A percentile compares a stretch with the other conserved stretches of the same genome.
Evolutionary conservation across 2,329 filamentous ascomycete species (phyloP).

Genomic region (Sporothrix phasma): DNA sequence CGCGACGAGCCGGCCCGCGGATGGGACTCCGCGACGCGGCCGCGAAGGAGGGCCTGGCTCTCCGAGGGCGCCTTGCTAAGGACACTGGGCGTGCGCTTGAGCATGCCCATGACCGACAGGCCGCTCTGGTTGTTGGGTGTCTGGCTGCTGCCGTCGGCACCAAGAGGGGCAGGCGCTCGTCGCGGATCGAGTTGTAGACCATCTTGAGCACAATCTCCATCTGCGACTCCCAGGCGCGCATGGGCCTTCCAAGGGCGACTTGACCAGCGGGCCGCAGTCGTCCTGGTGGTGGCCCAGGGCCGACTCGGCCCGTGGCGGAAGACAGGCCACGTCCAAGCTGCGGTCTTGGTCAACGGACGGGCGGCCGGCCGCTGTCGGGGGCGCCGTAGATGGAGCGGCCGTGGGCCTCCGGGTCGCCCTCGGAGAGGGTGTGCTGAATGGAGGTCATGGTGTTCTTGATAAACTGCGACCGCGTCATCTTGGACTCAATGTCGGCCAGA

Average conservation of each 20-base stretch:
- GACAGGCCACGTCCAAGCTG: slow-evolving; percentile 23
- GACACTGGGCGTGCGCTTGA: slow-evolving; percentile 81
- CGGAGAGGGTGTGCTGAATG: slow-evolving; percentile 64
- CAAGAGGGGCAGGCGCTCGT: slow-evolving; percentile 76
- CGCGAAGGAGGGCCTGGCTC: slow-evolving; percentile 56
- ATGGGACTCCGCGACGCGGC: slow-evolving; percentile 52
- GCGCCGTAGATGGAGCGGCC: slow-evolving; percentile 38
- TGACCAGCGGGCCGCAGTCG: slow-evolving; percentile 67
- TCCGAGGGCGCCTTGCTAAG: slow-evolving; percentile 91
- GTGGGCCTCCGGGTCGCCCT: slow-evolving; percentile 60
- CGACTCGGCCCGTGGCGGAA: slow-evolving; percentile 38
- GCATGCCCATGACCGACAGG: slow-evolving; percentile 63
- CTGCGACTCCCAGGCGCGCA: slow-evolving; percentile 77
- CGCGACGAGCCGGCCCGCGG: slow-evolving; percentile 47
- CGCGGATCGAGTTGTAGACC: slow-evolving; percentile 82
- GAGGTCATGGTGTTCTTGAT: slow-evolving; percentile 94
- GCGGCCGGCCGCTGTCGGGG: background rate
- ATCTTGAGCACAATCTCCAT: slow-evolving; percentile 85
- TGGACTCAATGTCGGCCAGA: slow-evolving; percentile 85
- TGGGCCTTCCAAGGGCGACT: slow-evolving; percentile 63
- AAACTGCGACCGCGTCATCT: slow-evolving; percentile 93
- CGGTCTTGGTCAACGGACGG: slow-evolving; percentile 24
- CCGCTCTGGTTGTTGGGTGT: slow-evolving; percentile 44
- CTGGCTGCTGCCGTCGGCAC: slow-evolving; percentile 41
- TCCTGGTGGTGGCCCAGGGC: slow-evolving; percentile 30